Evolutionary conservation across 306 rosid species (phyloP), one percentile per base, ranked within the genome.

Genomic region (Malus orientalis): DNA sequence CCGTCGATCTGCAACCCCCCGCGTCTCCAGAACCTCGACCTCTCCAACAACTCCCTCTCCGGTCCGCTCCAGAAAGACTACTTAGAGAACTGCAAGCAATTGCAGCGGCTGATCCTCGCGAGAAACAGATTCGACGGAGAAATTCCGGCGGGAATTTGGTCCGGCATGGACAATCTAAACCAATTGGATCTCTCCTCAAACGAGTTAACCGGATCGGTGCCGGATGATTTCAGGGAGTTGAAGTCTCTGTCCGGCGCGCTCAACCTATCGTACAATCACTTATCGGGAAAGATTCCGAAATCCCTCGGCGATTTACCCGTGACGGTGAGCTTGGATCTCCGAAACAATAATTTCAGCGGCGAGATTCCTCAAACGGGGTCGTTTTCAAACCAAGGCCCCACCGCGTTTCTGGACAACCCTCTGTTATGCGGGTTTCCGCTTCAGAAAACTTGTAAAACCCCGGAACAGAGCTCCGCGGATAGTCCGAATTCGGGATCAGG

Each of bases 321-420:
- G 4, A 77, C 89, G 0, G 89, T 93, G 22, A 96, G 94, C 64
- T 96, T 91, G 74, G 98, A 96, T 74, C 92, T 96, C 45, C 88
- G 91, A 0, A 80, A 75, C 87, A 96, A 96, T 62, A 87, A 96
- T 67, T 69, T 96, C 11, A 89, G 88, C 54, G 98, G 99, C 3
- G 96, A 93, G 76, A 91, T 96, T 38, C 99, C 99, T 4, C 98
- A 93, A 78, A 91, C 91, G 59, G 99, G 99, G 44, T 86, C 99
- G 67, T 93, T 96, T 71, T 79, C 96, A 23, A 90, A 91, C 60
- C 99, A 96, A 66, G 99, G 98, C 3, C 99, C 99, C 3, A 96
- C 99, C 0, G 99, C 98, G 0, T 96, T 96, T 67, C 96, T 96
- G 42, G 83, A 88, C 66, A 96, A 96, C 47, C 91, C 93, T 1